Evolutionary conservation across 2,329 filamentous ascomycete species (phyloP).

Genomic region (Pyrenochaeta sp.): DNA sequence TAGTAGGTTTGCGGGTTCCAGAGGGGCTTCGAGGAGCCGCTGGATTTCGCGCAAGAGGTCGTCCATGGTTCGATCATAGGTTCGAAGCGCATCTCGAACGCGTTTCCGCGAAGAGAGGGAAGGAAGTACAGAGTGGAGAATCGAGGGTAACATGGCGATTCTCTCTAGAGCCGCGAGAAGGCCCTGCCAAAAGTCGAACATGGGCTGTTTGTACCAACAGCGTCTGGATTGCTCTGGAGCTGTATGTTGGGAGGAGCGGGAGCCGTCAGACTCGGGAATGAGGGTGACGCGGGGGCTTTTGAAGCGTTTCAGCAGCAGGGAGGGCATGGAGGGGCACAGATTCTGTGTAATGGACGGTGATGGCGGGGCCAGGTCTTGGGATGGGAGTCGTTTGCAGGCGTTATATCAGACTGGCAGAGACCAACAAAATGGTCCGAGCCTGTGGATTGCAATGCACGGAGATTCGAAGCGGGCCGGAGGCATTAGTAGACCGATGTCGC

Average conservation of each 20-base stretch:
- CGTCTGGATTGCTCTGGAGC: constrained; percentile 23
- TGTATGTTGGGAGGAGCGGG: constrained; percentile 26
- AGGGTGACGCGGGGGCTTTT: constrained; percentile 47
- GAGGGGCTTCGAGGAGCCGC: constrained; percentile 54
- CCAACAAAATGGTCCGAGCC: constrained; percentile 22
- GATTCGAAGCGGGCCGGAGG: constrained; percentile 44
- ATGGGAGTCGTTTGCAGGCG: constrained; percentile 34
- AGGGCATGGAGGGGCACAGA: constrained; percentile 41
- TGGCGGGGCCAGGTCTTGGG: constrained; percentile 36
- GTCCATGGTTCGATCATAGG: constrained; percentile 57
- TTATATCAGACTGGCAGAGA: constrained; percentile 31
- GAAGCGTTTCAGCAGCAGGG: constrained; percentile 44
- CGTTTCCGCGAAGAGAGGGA: constrained; percentile 44
- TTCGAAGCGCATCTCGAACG: constrained; percentile 49
- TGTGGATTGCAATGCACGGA: constrained; percentile 41
- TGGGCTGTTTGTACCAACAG: constrained; percentile 45
- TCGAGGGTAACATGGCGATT: constrained; percentile 51
- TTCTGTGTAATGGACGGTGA: constrained; percentile 30
- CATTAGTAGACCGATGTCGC: constrained; percentile 50
- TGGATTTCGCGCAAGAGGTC: constrained; percentile 56
- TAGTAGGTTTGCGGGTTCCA: constrained; percentile 52
- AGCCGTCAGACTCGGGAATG: constrained; percentile 31
- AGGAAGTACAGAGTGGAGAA: constrained; percentile 49
- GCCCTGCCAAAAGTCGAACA: constrained; percentile 52
- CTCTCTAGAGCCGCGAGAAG: constrained; percentile 49